Conservation (phyloP, 73 alveolate genomes). For the Diophrys sp. region DNA sequence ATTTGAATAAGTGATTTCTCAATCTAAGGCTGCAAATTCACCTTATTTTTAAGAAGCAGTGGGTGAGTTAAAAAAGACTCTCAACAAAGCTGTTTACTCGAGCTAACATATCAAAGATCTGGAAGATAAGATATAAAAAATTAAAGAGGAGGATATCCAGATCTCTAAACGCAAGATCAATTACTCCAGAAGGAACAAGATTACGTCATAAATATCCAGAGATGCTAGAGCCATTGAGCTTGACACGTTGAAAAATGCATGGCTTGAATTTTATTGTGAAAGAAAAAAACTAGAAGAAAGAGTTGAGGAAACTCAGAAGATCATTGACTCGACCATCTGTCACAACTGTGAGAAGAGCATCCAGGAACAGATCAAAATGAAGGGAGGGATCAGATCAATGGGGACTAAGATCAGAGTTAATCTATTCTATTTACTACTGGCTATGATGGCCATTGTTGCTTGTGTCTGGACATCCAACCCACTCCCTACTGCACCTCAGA, state of each 20-base stretch:
- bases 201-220: constrained; percentile 1
- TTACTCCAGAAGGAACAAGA: not conserved
- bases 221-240: constrained; percentile 1
- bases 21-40: not conserved
- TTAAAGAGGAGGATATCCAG: not conserved
- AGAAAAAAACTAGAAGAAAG: not conserved
- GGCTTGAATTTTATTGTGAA: not conserved
- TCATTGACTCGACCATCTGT: not conserved
- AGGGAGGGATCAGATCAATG: not conserved
- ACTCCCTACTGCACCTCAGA: not conserved
- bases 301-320: not conserved
- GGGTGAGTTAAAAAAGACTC: not conserved
- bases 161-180: not conserved
- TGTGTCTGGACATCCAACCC: constrained; percentile 2
- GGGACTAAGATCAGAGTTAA: not conserved
- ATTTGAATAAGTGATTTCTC: not conserved
- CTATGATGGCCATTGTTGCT: not conserved
- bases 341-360: not conserved
- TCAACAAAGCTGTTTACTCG: not conserved
- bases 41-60: not conserved
- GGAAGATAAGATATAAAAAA: not conserved
- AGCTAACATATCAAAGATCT: not conserved
- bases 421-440: not conserved
- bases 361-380: not conserved
- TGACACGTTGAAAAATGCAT: constrained; percentile 1